Percentiles rank a stretch among this genome's conserved stretches.
phyloP scores from a whole-genome alignment of 345 rosid species.

The Cochlearia excelsa region DNA sequence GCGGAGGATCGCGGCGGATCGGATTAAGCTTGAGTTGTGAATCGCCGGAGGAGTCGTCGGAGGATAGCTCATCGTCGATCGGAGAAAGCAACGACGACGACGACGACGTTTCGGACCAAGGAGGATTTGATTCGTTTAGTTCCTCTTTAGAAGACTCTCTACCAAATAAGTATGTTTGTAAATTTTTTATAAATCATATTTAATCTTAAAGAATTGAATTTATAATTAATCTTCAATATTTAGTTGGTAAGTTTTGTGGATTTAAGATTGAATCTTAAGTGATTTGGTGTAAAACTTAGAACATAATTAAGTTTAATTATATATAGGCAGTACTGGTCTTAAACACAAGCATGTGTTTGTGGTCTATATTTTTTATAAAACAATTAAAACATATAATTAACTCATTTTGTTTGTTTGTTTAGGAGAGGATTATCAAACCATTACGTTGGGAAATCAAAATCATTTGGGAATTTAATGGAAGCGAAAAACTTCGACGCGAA shows the following conservation, averaged over 20 bases:
- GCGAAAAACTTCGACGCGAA: slow-evolving; percentile 39
- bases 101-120: slow-evolving; percentile 31
- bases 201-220: background rate
- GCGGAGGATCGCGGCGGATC: slow-evolving; percentile 26
- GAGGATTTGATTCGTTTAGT: slow-evolving; percentile 38
- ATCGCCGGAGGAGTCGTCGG: slow-evolving; percentile 39
- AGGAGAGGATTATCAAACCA: slow-evolving; percentile 88
- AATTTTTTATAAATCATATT: too few relatives aligned
- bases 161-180: slow-evolving; percentile 52
- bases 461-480: slow-evolving; percentile 71
- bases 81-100: slow-evolving; percentile 54
- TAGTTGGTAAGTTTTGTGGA: too few relatives aligned
- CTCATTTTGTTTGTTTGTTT: slow-evolving; percentile 1
- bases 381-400: too few relatives aligned
- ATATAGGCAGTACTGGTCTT: too few relatives aligned
- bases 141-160: slow-evolving; percentile 62
- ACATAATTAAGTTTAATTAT: too few relatives aligned
- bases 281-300: too few relatives aligned
- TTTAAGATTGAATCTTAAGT: too few relatives aligned
- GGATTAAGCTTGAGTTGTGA: slow-evolving; percentile 9
- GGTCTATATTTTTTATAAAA: too few relatives aligned
- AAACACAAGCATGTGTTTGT: too few relatives aligned
- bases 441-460: slow-evolving; percentile 75
- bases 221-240: slow-evolving; percentile 5
- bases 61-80: slow-evolving; percentile 61